Base-by-base conservation (phyloP, 495 filamentous ascomycete species). In the Aspergillus wentii region DNA sequence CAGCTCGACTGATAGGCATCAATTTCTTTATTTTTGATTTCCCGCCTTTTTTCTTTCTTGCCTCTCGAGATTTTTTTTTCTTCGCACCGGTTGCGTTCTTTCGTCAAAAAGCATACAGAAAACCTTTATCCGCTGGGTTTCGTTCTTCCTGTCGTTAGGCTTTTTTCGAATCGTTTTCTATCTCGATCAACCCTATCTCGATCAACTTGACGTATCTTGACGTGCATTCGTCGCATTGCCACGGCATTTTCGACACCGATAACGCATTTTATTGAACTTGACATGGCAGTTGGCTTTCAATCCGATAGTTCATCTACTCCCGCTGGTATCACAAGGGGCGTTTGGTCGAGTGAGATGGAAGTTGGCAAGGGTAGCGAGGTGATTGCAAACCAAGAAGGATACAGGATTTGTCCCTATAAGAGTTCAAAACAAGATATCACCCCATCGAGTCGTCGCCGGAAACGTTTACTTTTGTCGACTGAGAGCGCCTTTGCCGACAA, bases 401-500 rank as follows among this genome's bases (percentile, higher is more conserved):
- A 44, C 38, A 41, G 37, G 23, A 33, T 40, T 3, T 40, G 18
- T 19, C 23, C 40, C 29, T 38, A 50, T 11, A 29, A 46, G 17
- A 17, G 35, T 2, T 4, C 33, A 20, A 35, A 35, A 25, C 17
- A 35, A 21, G 35, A 54, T 30, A 30, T 20, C 34, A 19, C 33
- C 11, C 13, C 45, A 7, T 17, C 48, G 7, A 30, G 29, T 15
- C 35, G 29, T 17, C 62, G 64, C 23, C 65, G 62, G 14, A 66
- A 61, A 48, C 62, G 65, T 8, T 38, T 71, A 21, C 56, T 71
- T 11, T 40, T 71, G 0, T 69, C 68, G 13, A 71, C 68, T 0
- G 68, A 69, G 30, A 65, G 62, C 27, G 61, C 59, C 17, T 69
- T 71, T 38, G 64, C 60, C 37, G 62, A 62, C 21, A 57, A 60